A percentile compares a stretch with the other conserved stretches of the same genome.
These are phyloP conservation scores for Tricholoma flavovirens DNA, from an alignment of 768 basidiomycete genomes.

Conservation along the genomic window DNA sequence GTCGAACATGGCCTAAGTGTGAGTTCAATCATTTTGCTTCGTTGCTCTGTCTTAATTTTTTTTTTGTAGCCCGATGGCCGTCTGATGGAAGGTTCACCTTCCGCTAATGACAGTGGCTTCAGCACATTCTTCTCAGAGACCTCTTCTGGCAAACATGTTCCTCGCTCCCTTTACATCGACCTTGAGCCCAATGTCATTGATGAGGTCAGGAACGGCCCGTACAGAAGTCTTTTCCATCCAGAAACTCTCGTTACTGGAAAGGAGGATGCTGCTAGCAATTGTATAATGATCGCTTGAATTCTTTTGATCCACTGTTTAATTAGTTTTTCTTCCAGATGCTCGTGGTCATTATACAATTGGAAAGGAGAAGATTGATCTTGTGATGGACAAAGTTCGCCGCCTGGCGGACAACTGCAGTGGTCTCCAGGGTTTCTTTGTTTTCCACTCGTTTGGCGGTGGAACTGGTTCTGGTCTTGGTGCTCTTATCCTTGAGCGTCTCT, in stretches of 20 bases:
- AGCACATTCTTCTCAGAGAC: constrained; percentile 98
- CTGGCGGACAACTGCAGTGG: constrained; percentile 96
- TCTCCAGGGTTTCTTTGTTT: constrained; percentile 98
- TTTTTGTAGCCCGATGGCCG: constrained; percentile 82
- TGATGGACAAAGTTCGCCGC: constrained; percentile 92
- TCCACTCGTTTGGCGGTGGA: constrained; percentile 99
- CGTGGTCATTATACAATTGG: constrained; percentile 98
- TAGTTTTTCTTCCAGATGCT: constrained; percentile 54
- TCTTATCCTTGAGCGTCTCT: constrained; percentile 90
- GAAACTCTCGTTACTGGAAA: constrained; percentile 97
- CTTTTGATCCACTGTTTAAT: constrained; percentile 1
- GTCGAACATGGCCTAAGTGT: constrained; percentile 96
- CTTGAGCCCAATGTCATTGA: constrained; percentile 94
- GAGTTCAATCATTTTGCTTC: constrained; percentile 26
- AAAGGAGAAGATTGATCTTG: constrained; percentile 94
- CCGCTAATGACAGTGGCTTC: constrained; percentile 77
- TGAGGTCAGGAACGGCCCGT: constrained; percentile 88
- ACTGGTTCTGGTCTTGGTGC: constrained; percentile 99
- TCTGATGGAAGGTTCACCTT: constrained; percentile 63
- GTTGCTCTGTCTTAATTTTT: constrained; percentile 13
- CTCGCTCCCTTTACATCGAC: constrained; percentile 94
- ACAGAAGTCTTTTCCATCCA: constrained; percentile 94
- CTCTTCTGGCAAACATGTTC: constrained; percentile 91
- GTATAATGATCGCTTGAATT: constrained; percentile 36
- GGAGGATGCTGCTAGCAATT: constrained; percentile 99